Percentiles rank a stretch among this genome's conserved stretches.
These are phyloP conservation scores for Candida awuae DNA, from an alignment of 805 yeast species.

Conservation along the genomic window DNA sequence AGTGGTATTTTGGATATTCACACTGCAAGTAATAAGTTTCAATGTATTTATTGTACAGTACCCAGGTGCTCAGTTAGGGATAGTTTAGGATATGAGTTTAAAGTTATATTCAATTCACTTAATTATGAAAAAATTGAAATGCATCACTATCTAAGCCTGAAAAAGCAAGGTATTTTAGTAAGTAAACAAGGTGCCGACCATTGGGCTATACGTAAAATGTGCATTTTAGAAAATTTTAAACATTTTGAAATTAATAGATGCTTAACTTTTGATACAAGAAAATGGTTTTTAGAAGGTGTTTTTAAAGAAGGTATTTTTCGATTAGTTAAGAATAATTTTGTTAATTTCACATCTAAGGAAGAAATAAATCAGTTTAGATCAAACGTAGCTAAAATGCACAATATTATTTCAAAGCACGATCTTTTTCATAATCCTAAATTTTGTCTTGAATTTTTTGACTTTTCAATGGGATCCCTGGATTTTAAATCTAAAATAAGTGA, in stretches of 20 bases:
- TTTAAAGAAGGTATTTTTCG: constrained; percentile 1
- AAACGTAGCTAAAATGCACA: background rate
- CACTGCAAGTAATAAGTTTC: background rate
- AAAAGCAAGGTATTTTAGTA: background rate
- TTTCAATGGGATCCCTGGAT: background rate
- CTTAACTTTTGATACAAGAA: constrained; percentile 1
- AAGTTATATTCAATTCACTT: background rate
- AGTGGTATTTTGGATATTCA: background rate
- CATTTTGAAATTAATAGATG: background rate
- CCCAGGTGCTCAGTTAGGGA: background rate
- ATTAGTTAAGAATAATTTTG: background rate
- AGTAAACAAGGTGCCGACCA: background rate
- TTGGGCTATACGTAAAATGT: background rate
- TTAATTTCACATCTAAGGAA: background rate
- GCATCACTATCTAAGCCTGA: background rate
- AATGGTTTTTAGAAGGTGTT: background rate
- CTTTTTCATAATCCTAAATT: background rate
- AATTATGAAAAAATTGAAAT: background rate
- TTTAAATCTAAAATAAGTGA: background rate
- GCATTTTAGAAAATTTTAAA: background rate
- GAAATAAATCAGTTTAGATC: background rate
- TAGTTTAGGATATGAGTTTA: constrained; percentile 1
- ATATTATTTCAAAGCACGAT: background rate
- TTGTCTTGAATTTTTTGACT: background rate
- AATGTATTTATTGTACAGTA: constrained; percentile 4